Evolutionary conservation across 148 eudicot genomes (phyloP), one percentile per base, ranked within the genome.

Genomic region (Polygonum aviculare): DNA sequence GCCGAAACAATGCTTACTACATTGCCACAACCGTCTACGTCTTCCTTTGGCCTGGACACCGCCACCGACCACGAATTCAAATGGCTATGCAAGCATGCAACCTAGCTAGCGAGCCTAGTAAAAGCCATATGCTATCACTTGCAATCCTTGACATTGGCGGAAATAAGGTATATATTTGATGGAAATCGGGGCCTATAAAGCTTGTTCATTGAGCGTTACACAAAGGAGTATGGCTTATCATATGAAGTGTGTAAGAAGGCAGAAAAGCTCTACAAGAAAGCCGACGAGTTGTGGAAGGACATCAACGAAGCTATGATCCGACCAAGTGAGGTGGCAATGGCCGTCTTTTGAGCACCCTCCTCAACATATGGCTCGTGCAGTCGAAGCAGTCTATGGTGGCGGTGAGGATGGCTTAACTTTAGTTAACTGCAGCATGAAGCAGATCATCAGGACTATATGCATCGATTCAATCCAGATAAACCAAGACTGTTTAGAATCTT

Each of bases 71-170:
- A 74, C 2, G 80, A 70, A 9, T 73, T 81, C 78, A 75, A 81
- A 51, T 81, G 83, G 83, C 54, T 15, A 2, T 50, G 45, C 36
- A 9, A 40, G 31, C 1, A 26, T 26, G 31, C 31, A 26, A 26
- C 31, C 31, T 26, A 26, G 3, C 65, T 62, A 12, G 77, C 80
- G 0, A 65, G 31, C 10, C 19, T 69, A 1, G 57, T 81, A 4
- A 47, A 11, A 67, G 77, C 80, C 9, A 2, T 49, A 21, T 69
- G 73, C 16, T 14, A 59, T 0, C 75, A 48, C 12, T 41, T 36
- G 21, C 81, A 71, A 78, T 81, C 21, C 45, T 78, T 62, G 84
- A 82, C 71, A 78, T 82, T 41, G 79, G 65, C 40, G 74, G 77
- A 16, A 5, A 75, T 45, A 47, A 75, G 51, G 79, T 78, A 69